Evolutionary conservation across 768 basidiomycete species (phyloP).

Genomic region (Myochromella boudieri): DNA sequence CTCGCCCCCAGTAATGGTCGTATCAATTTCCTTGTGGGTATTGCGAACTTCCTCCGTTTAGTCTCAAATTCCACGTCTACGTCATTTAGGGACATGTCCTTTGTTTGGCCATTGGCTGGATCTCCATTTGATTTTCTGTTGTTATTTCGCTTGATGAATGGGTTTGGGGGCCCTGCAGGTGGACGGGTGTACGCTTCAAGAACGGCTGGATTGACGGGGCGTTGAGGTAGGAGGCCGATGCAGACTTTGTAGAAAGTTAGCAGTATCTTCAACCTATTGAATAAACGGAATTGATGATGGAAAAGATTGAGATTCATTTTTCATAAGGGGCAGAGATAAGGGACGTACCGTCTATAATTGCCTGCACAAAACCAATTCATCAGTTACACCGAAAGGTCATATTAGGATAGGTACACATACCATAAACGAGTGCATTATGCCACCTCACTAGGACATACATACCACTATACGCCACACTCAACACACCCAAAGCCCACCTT

Average conservation of each 20-base stretch:
- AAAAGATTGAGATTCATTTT: background rate
- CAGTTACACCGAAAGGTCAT: background rate
- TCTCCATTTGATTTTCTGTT: conserved; percentile 2
- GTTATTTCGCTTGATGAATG: conserved; percentile 31
- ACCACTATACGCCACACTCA: conserved; percentile 23
- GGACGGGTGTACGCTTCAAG: conserved; percentile 35
- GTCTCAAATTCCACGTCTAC: too few relatives aligned
- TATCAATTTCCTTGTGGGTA: conserved; percentile 27
- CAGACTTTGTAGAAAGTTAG: conserved; percentile 38
- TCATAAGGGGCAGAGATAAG: too few relatives aligned
- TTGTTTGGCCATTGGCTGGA: background rate
- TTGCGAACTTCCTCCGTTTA: conserved; percentile 1
- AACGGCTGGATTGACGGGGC: conserved; percentile 18
- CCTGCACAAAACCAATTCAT: conserved; percentile 16
- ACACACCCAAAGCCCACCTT: conserved; percentile 16
- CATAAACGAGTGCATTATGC: conserved; percentile 42
- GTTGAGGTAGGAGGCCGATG: conserved; percentile 30
- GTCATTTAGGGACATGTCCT: too few relatives aligned
- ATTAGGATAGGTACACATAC: conserved; percentile 30
- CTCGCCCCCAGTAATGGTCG: conserved; percentile 32
- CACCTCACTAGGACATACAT: conserved; percentile 40
- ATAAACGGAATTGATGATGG: background rate
- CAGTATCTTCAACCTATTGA: conserved; percentile 30
- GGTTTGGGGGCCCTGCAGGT: conserved; percentile 41
- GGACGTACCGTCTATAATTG: conserved; percentile 35